phyloP scores from a whole-genome alignment of 129 eudicot genomes.

The Helianthus tuberosus region DNA sequence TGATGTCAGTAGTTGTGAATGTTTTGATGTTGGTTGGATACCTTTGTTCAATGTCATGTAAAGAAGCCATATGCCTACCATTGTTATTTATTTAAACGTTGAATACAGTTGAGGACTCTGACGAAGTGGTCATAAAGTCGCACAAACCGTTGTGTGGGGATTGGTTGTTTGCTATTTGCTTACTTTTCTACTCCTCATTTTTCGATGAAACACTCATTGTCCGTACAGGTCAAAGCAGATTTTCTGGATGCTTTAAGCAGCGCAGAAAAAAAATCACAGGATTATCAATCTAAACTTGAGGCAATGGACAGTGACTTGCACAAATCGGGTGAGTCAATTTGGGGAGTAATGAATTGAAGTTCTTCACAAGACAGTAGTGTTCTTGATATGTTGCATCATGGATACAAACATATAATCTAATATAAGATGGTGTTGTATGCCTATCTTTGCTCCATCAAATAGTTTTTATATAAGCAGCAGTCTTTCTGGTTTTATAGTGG shows the following conservation, averaged over 20 bases:
- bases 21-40: background rate
- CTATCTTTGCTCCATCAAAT: background rate
- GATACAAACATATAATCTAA: slow-evolving; percentile 17
- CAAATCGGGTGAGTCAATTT: slow-evolving; percentile 63
- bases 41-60: background rate
- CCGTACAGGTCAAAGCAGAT: slow-evolving; percentile 79
- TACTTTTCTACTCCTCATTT: slow-evolving; percentile 1
- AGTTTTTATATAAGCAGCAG: slow-evolving; percentile 1
- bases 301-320: slow-evolving; percentile 50
- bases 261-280: slow-evolving; percentile 85
- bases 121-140: background rate
- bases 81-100: background rate
- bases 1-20: background rate
- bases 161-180: slow-evolving; percentile 8
- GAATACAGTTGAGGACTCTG: background rate
- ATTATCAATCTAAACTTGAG: slow-evolving; percentile 65
- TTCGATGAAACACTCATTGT: slow-evolving; percentile 6
- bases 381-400: slow-evolving; percentile 10
- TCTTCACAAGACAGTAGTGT: background rate
- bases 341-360: background rate
- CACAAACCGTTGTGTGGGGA: background rate
- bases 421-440: slow-evolving; percentile 11
- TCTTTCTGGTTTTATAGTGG: slow-evolving; percentile 1
- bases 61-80: background rate
- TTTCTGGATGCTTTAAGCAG: slow-evolving; percentile 79